Evolutionary conservation across 1,284 basidiomycete species (phyloP).

Genomic region (Flammula alnicola): DNA sequence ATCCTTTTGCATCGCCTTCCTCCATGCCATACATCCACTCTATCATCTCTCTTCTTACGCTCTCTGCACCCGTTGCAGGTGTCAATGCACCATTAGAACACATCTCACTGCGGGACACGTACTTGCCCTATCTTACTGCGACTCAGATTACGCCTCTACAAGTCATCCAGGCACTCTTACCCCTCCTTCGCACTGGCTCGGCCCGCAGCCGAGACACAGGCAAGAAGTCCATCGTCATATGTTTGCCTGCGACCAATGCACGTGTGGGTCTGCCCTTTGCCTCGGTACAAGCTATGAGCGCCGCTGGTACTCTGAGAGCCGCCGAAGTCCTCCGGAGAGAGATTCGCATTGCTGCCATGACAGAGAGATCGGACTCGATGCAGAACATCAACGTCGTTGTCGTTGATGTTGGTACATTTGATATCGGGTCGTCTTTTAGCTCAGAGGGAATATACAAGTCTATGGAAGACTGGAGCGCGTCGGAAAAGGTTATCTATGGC

Average conservation of each 20-base stretch:
- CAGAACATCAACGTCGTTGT: conserved; percentile 64
- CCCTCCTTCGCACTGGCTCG: conserved; percentile 68
- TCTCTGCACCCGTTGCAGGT: conserved; percentile 47
- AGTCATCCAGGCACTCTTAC: conserved; percentile 75
- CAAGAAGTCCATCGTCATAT: conserved; percentile 69
- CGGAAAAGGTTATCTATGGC: conserved; percentile 72
- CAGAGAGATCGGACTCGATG: conserved; percentile 57
- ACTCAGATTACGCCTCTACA: conserved; percentile 78
- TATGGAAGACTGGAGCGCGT: conserved; percentile 71
- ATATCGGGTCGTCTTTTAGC: conserved; percentile 35
- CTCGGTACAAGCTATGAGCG: conserved; percentile 71
- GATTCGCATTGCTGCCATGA: conserved; percentile 57
- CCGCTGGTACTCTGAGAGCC: conserved; percentile 69
- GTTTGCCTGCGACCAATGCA: conserved; percentile 69
- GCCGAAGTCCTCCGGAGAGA: conserved; percentile 75
- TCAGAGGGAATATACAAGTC: conserved; percentile 46
- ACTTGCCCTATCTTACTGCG: conserved; percentile 69
- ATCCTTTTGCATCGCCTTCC: conserved; percentile 71
- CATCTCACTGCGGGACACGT: conserved; percentile 62
- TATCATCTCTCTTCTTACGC: conserved; percentile 70
- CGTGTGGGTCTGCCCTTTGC: conserved; percentile 74
- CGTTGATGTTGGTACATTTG: conserved; percentile 70
- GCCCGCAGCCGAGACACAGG: conserved; percentile 54
- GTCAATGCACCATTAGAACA: conserved; percentile 70
- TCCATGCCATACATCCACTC: conserved; percentile 72